These are phyloP conservation scores for Malassezia nana DNA, from an alignment of 1,284 basidiomycete species.

Conservation along the genomic window DNA sequence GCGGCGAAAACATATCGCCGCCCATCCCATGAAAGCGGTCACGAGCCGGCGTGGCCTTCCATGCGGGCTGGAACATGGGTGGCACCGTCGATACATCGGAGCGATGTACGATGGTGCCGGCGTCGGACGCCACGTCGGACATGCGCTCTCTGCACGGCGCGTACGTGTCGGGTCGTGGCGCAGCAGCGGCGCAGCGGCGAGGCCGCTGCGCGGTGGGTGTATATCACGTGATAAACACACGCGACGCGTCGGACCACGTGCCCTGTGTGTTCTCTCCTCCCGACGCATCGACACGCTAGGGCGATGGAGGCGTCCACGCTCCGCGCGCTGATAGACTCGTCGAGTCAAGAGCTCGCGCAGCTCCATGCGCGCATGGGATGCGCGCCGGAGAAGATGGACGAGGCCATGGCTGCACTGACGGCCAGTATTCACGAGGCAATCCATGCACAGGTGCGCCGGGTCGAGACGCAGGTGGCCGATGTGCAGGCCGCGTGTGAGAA, in stretches of 20 bases:
- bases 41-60: conserved; percentile 21
- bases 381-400: conserved; percentile 29
- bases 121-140: conserved; percentile 9
- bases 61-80: conserved; percentile 35
- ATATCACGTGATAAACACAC: conserved; percentile 6
- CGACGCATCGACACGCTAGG: neutral
- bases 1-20: conserved; percentile 43
- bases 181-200: neutral
- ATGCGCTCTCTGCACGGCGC: neutral
- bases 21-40: conserved; percentile 24
- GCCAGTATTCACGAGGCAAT: conserved; percentile 35
- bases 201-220: no score
- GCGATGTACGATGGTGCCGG: conserved; percentile 39
- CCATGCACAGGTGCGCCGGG: conserved; percentile 33
- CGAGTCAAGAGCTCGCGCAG: conserved; percentile 27
- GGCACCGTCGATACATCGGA: conserved; percentile 35
- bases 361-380: conserved; percentile 37
- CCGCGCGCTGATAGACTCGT: conserved; percentile 29
- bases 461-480: conserved; percentile 28
- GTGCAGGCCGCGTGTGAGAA: conserved; percentile 23
- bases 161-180: neutral
- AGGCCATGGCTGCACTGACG: conserved; percentile 31
- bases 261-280: conserved; percentile 1
- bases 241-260: conserved; percentile 16
- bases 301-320: conserved; percentile 38